Conservation (phyloP, 2,329 filamentous ascomycete genomes). For the Stemphylium lycopersici region DNA sequence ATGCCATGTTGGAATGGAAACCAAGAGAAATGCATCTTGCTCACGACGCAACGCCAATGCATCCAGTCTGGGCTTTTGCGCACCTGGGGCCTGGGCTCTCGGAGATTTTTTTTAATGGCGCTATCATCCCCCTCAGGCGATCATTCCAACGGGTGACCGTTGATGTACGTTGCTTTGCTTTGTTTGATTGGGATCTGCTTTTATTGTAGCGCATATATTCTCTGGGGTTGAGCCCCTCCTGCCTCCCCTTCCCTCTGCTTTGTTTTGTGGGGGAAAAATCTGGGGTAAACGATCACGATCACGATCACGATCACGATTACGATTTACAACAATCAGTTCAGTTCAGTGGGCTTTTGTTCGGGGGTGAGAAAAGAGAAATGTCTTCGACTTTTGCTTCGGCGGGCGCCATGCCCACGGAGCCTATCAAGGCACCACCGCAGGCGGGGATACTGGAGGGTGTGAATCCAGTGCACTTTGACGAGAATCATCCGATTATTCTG, state of each 20-base stretch:
- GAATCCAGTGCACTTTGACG: constrained; percentile 71
- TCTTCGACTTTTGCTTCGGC: constrained; percentile 31
- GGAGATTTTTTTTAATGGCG: neutral
- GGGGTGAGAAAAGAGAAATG: constrained; percentile 20
- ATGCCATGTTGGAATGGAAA: neutral
- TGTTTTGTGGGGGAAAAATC: neutral
- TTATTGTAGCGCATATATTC: too few species aligned
- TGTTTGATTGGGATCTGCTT: too few species aligned
- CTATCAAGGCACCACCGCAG: constrained; percentile 55
- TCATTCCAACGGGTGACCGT: too few species aligned
- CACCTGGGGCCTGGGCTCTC: neutral
- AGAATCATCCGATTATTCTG: constrained; percentile 73
- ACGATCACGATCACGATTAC: too few species aligned
- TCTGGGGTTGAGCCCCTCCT: too few species aligned
- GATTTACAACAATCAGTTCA: too few species aligned
- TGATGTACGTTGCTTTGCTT: too few species aligned
- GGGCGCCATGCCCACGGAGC: constrained; percentile 24
- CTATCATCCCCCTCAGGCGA: too few species aligned
- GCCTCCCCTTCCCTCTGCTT: too few species aligned
- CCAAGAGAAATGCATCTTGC: neutral
- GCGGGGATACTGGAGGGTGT: constrained; percentile 74
- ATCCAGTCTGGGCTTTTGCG: too few species aligned
- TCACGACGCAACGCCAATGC: neutral
- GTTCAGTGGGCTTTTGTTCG: too few species aligned
- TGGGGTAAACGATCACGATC: neutral